Conservation (phyloP, 139 green algal genomes). For the Diplosphaera chodatii region DNA sequence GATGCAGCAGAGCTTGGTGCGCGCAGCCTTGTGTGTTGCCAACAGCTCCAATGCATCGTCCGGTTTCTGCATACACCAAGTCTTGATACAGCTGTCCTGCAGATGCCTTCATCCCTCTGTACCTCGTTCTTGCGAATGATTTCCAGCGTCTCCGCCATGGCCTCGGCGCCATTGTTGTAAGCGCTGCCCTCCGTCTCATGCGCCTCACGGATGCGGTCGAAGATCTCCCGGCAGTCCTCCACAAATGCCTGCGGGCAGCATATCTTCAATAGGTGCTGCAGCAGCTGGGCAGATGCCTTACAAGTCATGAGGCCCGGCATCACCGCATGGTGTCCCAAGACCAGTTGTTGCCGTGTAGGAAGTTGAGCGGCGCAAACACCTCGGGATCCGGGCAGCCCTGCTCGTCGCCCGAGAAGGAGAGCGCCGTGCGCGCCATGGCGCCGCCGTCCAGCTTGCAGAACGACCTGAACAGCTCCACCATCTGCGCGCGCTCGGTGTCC, state of each 20-base stretch:
- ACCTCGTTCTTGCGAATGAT: slow-evolving; percentile 58
- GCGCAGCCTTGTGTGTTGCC: no score
- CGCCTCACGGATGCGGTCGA: neutral
- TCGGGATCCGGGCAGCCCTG: slow-evolving; percentile 62
- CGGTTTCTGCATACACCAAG: no score
- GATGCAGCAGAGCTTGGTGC: neutral
- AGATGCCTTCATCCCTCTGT: no score
- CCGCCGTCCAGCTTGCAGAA: slow-evolving; percentile 60
- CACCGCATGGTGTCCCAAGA: no score
- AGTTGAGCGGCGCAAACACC: no score
- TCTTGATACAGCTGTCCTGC: no score
- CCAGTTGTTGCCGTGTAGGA: no score
- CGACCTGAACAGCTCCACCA: slow-evolving; percentile 47
- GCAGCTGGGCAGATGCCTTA: neutral
- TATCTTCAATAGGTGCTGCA: no score
- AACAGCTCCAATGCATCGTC: neutral
- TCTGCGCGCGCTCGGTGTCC: slow-evolving; percentile 50
- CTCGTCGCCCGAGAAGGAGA: slow-evolving; percentile 63
- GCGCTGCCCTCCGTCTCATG: neutral
- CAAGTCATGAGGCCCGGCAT: no score
- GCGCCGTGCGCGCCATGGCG: slow-evolving; percentile 48
- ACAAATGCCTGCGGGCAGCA: slow-evolving; percentile 59
- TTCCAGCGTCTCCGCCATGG: slow-evolving; percentile 67
- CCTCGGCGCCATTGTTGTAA: slow-evolving; percentile 54
- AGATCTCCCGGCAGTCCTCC: slow-evolving; percentile 26